These are phyloP conservation scores for Cylindrotheca closterium DNA, from an alignment of 108 stramenopile species.

Conservation along the genomic window DNA sequence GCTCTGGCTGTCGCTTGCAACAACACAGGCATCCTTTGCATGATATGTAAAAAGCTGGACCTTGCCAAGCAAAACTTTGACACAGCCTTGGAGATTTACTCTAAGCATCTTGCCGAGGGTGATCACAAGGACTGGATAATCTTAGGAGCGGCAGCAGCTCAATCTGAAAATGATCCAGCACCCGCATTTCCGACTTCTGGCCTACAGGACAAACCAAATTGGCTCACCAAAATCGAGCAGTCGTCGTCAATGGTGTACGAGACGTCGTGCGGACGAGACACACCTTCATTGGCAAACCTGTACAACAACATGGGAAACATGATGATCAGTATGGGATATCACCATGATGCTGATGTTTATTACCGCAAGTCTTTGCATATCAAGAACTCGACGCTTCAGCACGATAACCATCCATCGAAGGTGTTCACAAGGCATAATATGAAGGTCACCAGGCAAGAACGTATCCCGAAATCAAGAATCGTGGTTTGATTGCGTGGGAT, in stretches of 20 bases:
- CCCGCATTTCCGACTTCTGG: neutral
- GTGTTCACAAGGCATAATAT: neutral
- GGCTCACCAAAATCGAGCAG: neutral
- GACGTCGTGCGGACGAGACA: neutral
- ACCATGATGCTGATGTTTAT: neutral
- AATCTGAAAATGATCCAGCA: neutral
- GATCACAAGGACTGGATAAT: neutral
- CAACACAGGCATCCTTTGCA: neutral
- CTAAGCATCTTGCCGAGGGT: neutral
- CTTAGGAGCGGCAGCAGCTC: neutral
- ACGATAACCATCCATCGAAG: neutral
- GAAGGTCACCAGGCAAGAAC: neutral
- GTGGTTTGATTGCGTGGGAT: neutral
- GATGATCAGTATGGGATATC: neutral
- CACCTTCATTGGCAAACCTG: neutral
- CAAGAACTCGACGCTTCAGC: neutral
- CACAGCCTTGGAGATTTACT: neutral
- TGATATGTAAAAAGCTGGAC: neutral
- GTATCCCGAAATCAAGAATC: neutral
- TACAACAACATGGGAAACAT: conserved; percentile 1
- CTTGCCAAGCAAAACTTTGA: neutral
- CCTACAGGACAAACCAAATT: neutral
- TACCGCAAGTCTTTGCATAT: neutral
- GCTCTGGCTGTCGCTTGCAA: neutral
- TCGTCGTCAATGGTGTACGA: neutral